phyloP scores from a whole-genome alignment of 495 filamentous ascomycete species.

The Penicillium cosmopolitanum region DNA sequence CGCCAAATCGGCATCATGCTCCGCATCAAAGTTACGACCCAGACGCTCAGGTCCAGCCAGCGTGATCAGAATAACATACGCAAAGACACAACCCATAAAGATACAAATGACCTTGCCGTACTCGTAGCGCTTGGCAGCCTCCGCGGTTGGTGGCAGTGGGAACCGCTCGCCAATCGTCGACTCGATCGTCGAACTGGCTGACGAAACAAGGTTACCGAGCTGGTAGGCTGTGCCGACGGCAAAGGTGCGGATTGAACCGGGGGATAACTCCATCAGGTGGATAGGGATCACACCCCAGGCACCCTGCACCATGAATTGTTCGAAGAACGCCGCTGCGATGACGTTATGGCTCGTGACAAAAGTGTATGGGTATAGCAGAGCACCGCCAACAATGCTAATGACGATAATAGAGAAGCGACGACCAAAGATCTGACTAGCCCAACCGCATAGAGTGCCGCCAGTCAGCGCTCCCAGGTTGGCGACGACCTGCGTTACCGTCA shows the following conservation, averaged over 20 bases:
- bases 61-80: slow-evolving; percentile 75
- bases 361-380: slow-evolving; percentile 80
- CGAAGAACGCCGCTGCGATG: slow-evolving; percentile 87
- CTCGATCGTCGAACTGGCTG: slow-evolving; percentile 82
- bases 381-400: slow-evolving; percentile 75
- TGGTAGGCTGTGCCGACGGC: slow-evolving; percentile 84
- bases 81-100: slow-evolving; percentile 92
- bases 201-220: slow-evolving; percentile 81
- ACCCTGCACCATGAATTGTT: slow-evolving; percentile 88
- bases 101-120: slow-evolving; percentile 93
- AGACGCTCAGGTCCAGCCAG: slow-evolving; percentile 78
- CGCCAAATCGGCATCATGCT: slow-evolving; percentile 65
- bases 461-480: slow-evolving; percentile 81
- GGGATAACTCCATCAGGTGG: slow-evolving; percentile 85
- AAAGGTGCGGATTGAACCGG: slow-evolving; percentile 80
- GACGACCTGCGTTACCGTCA: slow-evolving; percentile 84
- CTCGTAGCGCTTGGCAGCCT: slow-evolving; percentile 60
- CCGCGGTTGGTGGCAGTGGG: slow-evolving; percentile 63
- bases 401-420: slow-evolving; percentile 80
- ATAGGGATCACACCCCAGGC: slow-evolving; percentile 86
- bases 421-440: slow-evolving; percentile 79
- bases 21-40: slow-evolving; percentile 66
- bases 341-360: slow-evolving; percentile 63
- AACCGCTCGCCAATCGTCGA: slow-evolving; percentile 80
- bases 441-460: slow-evolving; percentile 78